These are phyloP conservation scores for Immersiporthe knoxdaviesiana DNA, from an alignment of 2,329 filamentous ascomycete species.

Conservation along the genomic window DNA sequence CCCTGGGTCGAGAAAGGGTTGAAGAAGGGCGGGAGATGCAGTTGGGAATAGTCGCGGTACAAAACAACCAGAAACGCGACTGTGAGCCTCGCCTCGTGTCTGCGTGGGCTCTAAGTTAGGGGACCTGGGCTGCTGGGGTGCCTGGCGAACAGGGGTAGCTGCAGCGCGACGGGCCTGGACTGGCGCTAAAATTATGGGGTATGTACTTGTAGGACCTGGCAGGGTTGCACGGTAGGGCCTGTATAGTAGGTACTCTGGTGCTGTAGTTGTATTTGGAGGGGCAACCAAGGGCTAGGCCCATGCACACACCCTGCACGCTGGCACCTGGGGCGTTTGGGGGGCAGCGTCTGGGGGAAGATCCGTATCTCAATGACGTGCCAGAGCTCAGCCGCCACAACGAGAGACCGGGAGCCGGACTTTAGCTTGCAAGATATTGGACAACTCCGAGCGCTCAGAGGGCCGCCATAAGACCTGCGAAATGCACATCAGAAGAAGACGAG, in stretches of 20 bases:
- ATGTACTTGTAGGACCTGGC: too few species aligned
- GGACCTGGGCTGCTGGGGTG: conserved; percentile 9
- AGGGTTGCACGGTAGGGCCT: background rate
- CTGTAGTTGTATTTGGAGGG: background rate
- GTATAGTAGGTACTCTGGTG: background rate
- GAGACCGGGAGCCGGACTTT: conserved; percentile 27
- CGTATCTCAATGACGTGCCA: background rate
- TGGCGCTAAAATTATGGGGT: conserved; percentile 8
- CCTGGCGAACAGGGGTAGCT: conserved; percentile 21
- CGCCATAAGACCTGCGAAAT: conserved; percentile 28
- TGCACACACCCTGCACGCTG: background rate
- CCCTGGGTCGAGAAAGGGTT: background rate
- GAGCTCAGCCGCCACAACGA: background rate
- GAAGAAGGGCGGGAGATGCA: background rate
- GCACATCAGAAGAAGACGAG: conserved; percentile 26
- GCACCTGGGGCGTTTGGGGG: background rate
- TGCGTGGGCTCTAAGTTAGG: conserved; percentile 5
- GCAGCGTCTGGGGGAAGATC: background rate
- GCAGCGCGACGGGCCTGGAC: conserved; percentile 1
- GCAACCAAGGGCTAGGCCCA: background rate
- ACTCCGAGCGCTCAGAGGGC: conserved; percentile 28
- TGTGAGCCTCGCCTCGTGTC: background rate
- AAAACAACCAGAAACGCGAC: conserved; percentile 14
- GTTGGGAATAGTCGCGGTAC: conserved; percentile 17
- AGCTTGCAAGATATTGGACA: conserved; percentile 27